Conservation (phyloP, 805 yeast genomes). For the Wickerhamomyces queroliae region DNA sequence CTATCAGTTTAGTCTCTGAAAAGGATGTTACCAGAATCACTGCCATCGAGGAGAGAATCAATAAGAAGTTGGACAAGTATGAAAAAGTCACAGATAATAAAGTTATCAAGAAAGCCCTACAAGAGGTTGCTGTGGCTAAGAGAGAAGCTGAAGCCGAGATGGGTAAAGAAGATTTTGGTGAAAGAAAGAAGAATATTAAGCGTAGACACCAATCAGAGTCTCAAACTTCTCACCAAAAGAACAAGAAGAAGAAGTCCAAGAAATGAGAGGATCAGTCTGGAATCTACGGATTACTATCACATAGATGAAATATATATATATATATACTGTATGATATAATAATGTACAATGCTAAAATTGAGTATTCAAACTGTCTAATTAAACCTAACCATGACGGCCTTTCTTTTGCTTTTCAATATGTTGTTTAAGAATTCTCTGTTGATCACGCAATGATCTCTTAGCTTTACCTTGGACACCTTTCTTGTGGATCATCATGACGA, state of each 20-base stretch:
- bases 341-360: conserved; percentile 2
- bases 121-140: conserved; percentile 71
- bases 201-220: conserved; percentile 18
- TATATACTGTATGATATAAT: neutral
- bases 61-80: conserved; percentile 72
- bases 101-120: conserved; percentile 68
- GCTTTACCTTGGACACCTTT: conserved; percentile 91
- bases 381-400: conserved; percentile 32
- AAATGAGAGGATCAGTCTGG: neutral
- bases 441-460: conserved; percentile 82
- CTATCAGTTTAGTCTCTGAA: conserved; percentile 79
- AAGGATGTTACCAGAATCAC: conserved; percentile 76
- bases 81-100: conserved; percentile 67
- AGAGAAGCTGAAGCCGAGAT: conserved; percentile 89
- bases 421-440: conserved; percentile 79
- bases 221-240: neutral
- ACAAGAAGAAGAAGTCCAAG: conserved; percentile 2
- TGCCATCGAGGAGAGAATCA: conserved; percentile 82
- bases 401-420: conserved; percentile 88
- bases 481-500: conserved; percentile 97
- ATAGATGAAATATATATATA: neutral
- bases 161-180: conserved; percentile 90
- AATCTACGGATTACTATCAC: too few species aligned
- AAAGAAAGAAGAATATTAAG: conserved; percentile 48
- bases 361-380: neutral